Evolutionary conservation across 345 rosid species (phyloP).

Genomic region (Carallia brachiata): DNA sequence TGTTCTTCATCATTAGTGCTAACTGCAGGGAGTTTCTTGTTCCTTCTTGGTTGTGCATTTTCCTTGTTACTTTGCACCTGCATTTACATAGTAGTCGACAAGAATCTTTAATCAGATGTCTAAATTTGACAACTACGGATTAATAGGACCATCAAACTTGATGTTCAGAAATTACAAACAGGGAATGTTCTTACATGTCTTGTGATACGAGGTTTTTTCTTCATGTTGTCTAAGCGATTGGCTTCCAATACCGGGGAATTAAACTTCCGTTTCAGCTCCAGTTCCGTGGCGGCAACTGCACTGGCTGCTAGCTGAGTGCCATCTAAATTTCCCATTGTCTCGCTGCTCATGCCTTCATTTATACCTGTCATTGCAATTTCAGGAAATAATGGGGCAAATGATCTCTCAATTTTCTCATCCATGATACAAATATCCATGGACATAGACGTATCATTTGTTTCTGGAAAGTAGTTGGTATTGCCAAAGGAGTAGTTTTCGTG

Average conservation of each 20-base stretch:
- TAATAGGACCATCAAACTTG: too few relatives aligned
- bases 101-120: background rate
- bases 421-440: conserved; percentile 30
- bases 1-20: conserved; percentile 32
- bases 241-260: conserved; percentile 18
- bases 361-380: conserved; percentile 25
- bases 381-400: conserved; percentile 14
- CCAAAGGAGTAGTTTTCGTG: conserved; percentile 19
- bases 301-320: conserved; percentile 10
- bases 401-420: conserved; percentile 24
- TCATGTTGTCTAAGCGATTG: conserved; percentile 25
- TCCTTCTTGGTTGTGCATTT: conserved; percentile 40
- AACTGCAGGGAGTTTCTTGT: conserved; percentile 29
- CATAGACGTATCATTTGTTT: conserved; percentile 16
- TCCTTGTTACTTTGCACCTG: conserved; percentile 31
- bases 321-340: background rate
- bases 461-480: conserved; percentile 20
- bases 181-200: conserved; percentile 37
- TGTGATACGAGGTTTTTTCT: conserved; percentile 37
- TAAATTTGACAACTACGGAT: background rate
- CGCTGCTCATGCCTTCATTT: conserved; percentile 11
- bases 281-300: conserved; percentile 22
- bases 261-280: conserved; percentile 40
- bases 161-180: too few relatives aligned
- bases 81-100: background rate